These are phyloP conservation scores for Cercophora samala DNA, from an alignment of 495 filamentous ascomycete species.

Conservation along the genomic window DNA sequence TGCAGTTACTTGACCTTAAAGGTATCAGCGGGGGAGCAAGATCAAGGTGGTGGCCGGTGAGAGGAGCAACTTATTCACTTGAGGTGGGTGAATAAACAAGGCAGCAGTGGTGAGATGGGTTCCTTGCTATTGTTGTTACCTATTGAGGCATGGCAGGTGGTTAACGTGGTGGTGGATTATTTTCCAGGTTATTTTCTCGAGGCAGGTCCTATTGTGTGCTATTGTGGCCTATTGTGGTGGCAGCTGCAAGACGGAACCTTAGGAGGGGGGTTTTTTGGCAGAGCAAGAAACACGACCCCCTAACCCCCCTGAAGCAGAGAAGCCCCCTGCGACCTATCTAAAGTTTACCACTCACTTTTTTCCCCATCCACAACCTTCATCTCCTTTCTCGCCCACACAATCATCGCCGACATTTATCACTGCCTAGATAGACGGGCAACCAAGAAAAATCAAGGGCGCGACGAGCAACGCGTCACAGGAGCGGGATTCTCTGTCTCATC, in stretches of 20 bases:
- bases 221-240: neutral
- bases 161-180: too few species aligned
- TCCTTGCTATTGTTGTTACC: too few species aligned
- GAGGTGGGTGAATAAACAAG: too few species aligned
- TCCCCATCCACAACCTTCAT: neutral
- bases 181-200: neutral
- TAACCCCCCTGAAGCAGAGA: neutral
- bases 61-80: neutral
- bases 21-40: neutral
- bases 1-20: too few species aligned
- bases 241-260: neutral
- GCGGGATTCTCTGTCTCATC: neutral
- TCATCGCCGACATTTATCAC: neutral
- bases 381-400: neutral
- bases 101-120: too few species aligned
- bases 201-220: neutral
- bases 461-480: constrained; percentile 6
- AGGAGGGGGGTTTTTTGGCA: neutral
- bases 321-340: constrained; percentile 4
- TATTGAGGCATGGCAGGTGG: too few species aligned
- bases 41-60: neutral
- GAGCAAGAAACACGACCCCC: neutral
- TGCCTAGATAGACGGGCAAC: neutral
- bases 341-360: constrained; percentile 6
- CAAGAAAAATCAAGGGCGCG: neutral